A percentile compares a stretch with the other conserved stretches of the same genome.
Evolutionary conservation across 441 rosid genomes (phyloP).

Genomic region (Jatropha podagrica): DNA sequence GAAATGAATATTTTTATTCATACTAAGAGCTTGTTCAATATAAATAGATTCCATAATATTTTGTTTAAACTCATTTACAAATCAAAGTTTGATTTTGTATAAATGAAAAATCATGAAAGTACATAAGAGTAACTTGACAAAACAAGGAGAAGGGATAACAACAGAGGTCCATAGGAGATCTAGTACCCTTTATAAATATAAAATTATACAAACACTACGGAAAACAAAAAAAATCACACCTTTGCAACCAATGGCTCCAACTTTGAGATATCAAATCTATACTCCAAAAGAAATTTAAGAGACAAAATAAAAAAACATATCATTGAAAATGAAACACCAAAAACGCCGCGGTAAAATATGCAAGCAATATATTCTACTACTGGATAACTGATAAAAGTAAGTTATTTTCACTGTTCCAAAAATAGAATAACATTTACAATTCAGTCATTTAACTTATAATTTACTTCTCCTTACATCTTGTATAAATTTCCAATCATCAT

Average conservation of each 20-base stretch:
- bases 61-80: no score
- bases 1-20: no score
- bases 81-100: no score
- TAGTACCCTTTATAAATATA: background rate
- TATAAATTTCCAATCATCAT: background rate
- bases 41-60: no score
- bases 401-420: background rate
- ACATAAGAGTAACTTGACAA: background rate
- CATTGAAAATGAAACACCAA: background rate
- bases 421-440: background rate
- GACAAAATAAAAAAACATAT: slow-evolving; percentile 15
- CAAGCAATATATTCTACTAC: background rate
- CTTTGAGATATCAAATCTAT: slow-evolving; percentile 81
- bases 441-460: background rate
- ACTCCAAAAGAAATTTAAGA: slow-evolving; percentile 72
- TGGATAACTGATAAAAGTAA: background rate
- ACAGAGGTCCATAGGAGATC: background rate
- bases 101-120: background rate
- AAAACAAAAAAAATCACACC: slow-evolving; percentile 23
- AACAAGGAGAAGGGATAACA: background rate
- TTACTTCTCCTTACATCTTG: background rate
- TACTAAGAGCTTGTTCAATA: no score
- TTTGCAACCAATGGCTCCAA: slow-evolving; percentile 97
- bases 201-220: background rate
- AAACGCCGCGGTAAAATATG: background rate